Evolutionary conservation across 108 stramenopile genomes (phyloP).

Genomic region (Nitzschia inconspicua): DNA sequence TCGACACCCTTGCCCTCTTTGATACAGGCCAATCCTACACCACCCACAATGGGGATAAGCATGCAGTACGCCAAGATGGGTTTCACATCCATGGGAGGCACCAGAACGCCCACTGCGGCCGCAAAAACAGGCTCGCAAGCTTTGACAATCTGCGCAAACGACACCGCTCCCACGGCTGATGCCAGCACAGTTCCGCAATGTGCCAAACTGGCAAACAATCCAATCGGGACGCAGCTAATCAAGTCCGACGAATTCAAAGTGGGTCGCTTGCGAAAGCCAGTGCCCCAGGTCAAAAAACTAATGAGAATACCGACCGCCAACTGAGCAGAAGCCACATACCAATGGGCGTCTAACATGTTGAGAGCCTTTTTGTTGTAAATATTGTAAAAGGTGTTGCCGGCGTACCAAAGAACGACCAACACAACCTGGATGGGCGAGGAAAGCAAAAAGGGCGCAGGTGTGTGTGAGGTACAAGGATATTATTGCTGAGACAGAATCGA

Average conservation of each 20-base stretch:
- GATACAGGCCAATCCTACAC: constrained; percentile 87
- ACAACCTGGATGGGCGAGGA: no score
- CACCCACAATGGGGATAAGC: constrained; percentile 92
- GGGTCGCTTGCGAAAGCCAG: constrained; percentile 74
- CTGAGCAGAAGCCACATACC: constrained; percentile 82
- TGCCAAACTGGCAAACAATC: constrained; percentile 70
- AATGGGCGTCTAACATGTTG: constrained; percentile 85
- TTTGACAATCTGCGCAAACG: constrained; percentile 97
- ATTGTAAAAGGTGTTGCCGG: constrained; percentile 87
- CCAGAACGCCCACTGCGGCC: constrained; percentile 79
- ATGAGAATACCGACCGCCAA: constrained; percentile 71
- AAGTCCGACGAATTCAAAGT: constrained; percentile 68
- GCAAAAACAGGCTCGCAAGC: constrained; percentile 96
- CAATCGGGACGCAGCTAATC: constrained; percentile 75
- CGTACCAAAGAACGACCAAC: constrained; percentile 80
- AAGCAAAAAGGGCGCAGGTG: no score
- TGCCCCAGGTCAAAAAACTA: constrained; percentile 70
- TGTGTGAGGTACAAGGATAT: no score
- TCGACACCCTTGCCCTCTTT: constrained; percentile 89
- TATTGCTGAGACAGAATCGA: no score
- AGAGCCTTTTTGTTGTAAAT: constrained; percentile 88
- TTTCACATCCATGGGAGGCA: constrained; percentile 83
- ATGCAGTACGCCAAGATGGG: constrained; percentile 80
- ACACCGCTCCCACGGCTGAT: constrained; percentile 93
- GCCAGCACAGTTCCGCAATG: constrained; percentile 83